A percentile compares a stretch with the other conserved stretches of the same genome.
Evolutionary conservation across 495 filamentous ascomycete species (phyloP).

Genomic region (Cercophora samala): DNA sequence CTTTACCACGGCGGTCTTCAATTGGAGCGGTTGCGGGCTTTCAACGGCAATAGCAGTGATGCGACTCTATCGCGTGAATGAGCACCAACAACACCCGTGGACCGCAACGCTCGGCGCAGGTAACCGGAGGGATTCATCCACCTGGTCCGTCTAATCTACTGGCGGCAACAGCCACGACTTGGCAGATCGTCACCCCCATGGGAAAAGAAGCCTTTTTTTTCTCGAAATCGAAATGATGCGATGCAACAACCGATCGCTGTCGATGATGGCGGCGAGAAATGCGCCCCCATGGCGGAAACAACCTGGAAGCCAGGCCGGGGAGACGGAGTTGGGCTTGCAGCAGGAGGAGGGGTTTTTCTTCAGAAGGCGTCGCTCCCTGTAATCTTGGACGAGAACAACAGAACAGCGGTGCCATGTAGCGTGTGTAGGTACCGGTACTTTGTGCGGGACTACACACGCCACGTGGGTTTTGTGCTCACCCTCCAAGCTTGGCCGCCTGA

Average conservation of each 20-base stretch:
- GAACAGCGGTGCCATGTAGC: constrained; percentile 1
- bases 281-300: background rate
- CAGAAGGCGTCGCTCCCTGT: constrained; percentile 1
- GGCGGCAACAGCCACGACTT: background rate
- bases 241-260: background rate
- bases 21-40: background rate
- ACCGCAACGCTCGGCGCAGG: too few species aligned
- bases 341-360: background rate
- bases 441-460: constrained; percentile 11
- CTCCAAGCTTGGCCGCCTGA: constrained; percentile 2
- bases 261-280: background rate
- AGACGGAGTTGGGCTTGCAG: background rate
- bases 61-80: background rate
- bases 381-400: background rate
- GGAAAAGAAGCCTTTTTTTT: background rate
- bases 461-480: constrained; percentile 7
- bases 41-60: background rate
- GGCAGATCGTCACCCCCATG: background rate
- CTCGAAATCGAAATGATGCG: background rate
- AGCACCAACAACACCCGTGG: background rate
- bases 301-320: background rate
- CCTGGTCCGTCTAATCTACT: background rate
- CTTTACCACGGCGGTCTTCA: background rate
- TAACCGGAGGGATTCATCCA: background rate
- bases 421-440: constrained; percentile 11